Evolutionary conservation across 1,284 basidiomycete genomes (phyloP).

Genomic region (Heterobasidion annosum): DNA sequence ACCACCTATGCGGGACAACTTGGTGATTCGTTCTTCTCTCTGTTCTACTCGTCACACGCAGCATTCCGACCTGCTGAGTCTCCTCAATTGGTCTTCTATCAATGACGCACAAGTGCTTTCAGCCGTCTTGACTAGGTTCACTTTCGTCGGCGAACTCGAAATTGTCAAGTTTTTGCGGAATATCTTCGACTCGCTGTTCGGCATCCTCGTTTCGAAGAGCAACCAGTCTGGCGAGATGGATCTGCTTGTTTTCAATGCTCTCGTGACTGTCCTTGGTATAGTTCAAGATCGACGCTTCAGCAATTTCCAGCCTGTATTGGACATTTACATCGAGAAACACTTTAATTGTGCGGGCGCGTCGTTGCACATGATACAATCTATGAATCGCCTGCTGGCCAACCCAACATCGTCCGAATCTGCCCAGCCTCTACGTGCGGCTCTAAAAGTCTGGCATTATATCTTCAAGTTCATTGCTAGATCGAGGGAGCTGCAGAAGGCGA

Average conservation of each 20-base stretch:
- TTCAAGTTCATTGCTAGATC: conserved; percentile 91
- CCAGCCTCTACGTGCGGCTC: conserved; percentile 72
- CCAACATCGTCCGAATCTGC: conserved; percentile 72
- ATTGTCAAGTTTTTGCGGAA: conserved; percentile 92
- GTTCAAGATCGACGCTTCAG: conserved; percentile 93
- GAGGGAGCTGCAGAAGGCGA: conserved; percentile 79
- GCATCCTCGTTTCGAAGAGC: conserved; percentile 69
- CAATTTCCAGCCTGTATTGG: conserved; percentile 89
- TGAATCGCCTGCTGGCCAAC: conserved; percentile 76
- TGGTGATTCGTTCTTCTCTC: conserved; percentile 82
- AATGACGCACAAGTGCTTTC: conserved; percentile 60
- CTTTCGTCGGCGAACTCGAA: conserved; percentile 87
- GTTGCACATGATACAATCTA: conserved; percentile 76
- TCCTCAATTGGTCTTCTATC: conserved; percentile 80
- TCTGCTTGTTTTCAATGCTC: conserved; percentile 80
- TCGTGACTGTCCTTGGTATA: conserved; percentile 86
- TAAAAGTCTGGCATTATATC: conserved; percentile 96
- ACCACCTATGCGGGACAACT: conserved; percentile 66
- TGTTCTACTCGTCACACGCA: conserved; percentile 93
- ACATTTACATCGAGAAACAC: conserved; percentile 88
- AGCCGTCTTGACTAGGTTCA: conserved; percentile 77
- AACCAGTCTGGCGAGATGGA: conserved; percentile 81
- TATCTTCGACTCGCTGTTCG: conserved; percentile 92
- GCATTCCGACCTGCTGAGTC: conserved; percentile 76
- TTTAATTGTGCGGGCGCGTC: conserved; percentile 76